phyloP scores from a whole-genome alignment of 768 basidiomycete species.

The Tubosaeta sp. region DNA sequence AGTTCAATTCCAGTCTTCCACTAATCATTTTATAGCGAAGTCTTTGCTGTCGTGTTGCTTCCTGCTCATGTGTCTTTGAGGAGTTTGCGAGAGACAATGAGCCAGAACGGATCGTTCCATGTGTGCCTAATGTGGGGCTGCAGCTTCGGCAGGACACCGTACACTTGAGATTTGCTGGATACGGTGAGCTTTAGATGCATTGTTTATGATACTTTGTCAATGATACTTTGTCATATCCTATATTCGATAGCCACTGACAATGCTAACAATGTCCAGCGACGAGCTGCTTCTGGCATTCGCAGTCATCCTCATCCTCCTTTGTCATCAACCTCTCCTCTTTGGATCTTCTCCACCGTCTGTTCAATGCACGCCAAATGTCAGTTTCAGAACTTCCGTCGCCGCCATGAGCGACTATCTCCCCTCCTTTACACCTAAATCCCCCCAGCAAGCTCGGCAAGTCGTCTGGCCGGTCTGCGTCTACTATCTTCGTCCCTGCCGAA shows the following conservation, averaged over 20 bases:
- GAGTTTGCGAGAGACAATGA: constrained; percentile 91
- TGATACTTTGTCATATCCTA: constrained; percentile 17
- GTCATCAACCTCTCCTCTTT: too few relatives aligned
- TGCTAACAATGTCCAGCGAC: too few relatives aligned
- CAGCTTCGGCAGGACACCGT: constrained; percentile 49
- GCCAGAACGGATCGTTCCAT: constrained; percentile 64
- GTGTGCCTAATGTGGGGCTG: constrained; percentile 29
- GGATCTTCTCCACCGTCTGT: constrained; percentile 31
- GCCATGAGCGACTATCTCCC: constrained; percentile 91
- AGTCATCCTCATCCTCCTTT: constrained; percentile 71
- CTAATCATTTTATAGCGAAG: constrained; percentile 48
- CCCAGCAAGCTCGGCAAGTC: constrained; percentile 23
- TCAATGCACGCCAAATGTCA: too few relatives aligned
- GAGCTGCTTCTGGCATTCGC: constrained; percentile 88
- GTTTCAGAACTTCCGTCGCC: constrained; percentile 79
- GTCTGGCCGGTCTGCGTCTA: constrained; percentile 11
- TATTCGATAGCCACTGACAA: constrained; percentile 87
- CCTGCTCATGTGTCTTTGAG: constrained; percentile 76
- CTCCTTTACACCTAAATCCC: constrained; percentile 52
- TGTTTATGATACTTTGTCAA: not conserved
- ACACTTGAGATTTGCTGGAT: constrained; percentile 84
- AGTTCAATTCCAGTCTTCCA: not conserved
- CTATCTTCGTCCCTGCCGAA: constrained; percentile 15
- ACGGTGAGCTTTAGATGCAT: constrained; percentile 84
- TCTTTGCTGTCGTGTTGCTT: constrained; percentile 80